phyloP scores from a whole-genome alignment of 345 rosid genomes.

The Eucalyptus caleyi region DNA sequence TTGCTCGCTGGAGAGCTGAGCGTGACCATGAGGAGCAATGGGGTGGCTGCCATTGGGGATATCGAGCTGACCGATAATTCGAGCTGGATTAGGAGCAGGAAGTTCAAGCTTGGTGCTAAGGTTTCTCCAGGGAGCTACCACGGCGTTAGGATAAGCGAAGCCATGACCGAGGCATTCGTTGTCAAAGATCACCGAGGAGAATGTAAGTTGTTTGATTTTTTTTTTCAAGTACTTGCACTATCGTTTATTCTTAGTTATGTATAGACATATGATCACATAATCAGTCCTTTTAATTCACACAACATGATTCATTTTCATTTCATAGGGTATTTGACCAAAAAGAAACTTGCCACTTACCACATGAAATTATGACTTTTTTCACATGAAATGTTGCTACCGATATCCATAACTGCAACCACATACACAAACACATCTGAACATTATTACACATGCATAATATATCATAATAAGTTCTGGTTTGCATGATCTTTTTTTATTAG shows the following conservation, averaged over 20 bases:
- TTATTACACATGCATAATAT: background rate
- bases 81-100: conserved; percentile 78
- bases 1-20: conserved; percentile 68
- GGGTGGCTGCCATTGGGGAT: background rate
- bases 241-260: background rate
- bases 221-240: background rate
- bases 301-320: background rate
- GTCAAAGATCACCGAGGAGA: conserved; percentile 98
- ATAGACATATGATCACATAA: background rate
- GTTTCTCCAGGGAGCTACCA: conserved; percentile 27
- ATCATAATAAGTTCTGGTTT: background rate
- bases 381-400: background rate
- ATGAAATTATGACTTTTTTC: background rate
- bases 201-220: conserved; percentile 32
- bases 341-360: background rate
- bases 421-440: background rate
- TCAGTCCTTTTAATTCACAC: background rate
- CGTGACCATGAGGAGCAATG: conserved; percentile 21
- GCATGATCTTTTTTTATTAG: background rate
- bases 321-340: background rate
- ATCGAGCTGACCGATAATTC: conserved; percentile 82
- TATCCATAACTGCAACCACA: background rate
- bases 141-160: conserved; percentile 45
- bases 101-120: conserved; percentile 62
- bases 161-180: conserved; percentile 54